Evolutionary conservation across 768 basidiomycete genomes (phyloP), one percentile per base, ranked within the genome.

Genomic region (Coprinopsis cinerea): DNA sequence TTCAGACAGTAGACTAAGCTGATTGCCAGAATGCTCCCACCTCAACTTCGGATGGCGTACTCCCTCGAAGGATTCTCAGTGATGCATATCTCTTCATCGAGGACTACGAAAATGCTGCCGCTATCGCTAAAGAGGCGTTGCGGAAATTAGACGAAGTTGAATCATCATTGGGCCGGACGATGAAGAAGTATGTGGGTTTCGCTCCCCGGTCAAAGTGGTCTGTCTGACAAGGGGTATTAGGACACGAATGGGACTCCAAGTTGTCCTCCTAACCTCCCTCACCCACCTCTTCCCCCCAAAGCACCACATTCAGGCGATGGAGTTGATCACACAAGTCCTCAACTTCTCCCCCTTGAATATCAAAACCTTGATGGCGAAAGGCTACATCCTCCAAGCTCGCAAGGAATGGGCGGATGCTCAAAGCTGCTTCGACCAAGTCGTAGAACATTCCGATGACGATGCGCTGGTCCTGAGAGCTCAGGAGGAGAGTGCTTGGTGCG

Each of bases 401-500:
- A 67, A 69, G 10, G 75, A 79, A 41, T 97, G 91, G 88, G 57
- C 67, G 1, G 81, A 83, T 17, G 90, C 93, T 1, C 71, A 71
- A 15, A 57, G 61, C 4, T 52, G 81, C 1, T 97, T 96, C 65
- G 67, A 74, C 17, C 69, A 68, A 49, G 85, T 90, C 9, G 61
- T 70, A 1, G 66, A 70, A 17, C 56, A 83, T 2, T 57, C 78
- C 17, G 67, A 72, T 0, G 73, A 75, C 6, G 73, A 77, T 55
- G 64, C 72, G 24, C 67, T 72, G 35, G 76, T 75, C 3, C 52
- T 85, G 13, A 82, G 85, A 39, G 86, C 90, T 0, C 71, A 68
- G 53, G 92, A 95, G 59, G 94, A 97, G 61, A 64, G 73, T 11
- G 90, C 85, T 0, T 98, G 96, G 96, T 92, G 92, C 63, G 67